Percentiles rank a stretch among this genome's conserved stretches.
Conservation (phyloP, 2,329 filamentous ascomycete species). For the Aspergillus sp. region DNA sequence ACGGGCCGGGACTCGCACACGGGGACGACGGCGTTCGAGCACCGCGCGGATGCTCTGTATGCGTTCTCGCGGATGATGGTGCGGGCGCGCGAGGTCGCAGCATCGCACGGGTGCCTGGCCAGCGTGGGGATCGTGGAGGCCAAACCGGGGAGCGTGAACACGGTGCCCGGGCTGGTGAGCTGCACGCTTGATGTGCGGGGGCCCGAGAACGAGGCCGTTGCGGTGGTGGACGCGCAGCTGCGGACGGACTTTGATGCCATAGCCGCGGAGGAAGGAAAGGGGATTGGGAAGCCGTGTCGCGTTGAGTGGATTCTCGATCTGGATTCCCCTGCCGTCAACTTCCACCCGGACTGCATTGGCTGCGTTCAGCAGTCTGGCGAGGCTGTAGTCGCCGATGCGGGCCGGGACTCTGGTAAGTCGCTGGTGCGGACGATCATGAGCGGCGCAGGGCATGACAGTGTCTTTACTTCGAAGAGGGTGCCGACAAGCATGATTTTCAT, state of each 20-base stretch:
- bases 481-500: conserved; percentile 61
- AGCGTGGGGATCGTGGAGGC: conserved; percentile 61
- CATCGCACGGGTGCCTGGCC: conserved; percentile 51
- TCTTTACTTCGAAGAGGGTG: conserved; percentile 50
- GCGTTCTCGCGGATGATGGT: conserved; percentile 60
- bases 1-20: conserved; percentile 62
- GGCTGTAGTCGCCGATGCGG: conserved; percentile 46
- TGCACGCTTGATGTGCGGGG: conserved; percentile 62
- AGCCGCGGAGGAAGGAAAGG: conserved; percentile 47
- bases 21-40: conserved; percentile 60
- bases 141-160: conserved; percentile 62
- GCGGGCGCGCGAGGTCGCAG: conserved; percentile 54
- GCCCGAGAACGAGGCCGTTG: conserved; percentile 47
- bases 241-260: conserved; percentile 51
- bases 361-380: conserved; percentile 54
- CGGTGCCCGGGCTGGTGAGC: conserved; percentile 57
- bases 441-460: conserved; percentile 58
- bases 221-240: conserved; percentile 49
- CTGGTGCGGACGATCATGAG: conserved; percentile 47
- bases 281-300: conserved; percentile 42
- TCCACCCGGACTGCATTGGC: conserved; percentile 57
- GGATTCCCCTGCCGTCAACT: conserved; percentile 51
- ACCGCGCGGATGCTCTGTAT: conserved; percentile 59
- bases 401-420: conserved; percentile 31
- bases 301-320: conserved; percentile 55